Conservation (phyloP, 2,329 filamentous ascomycete genomes). For the Akanthomyces dipterigenus region DNA sequence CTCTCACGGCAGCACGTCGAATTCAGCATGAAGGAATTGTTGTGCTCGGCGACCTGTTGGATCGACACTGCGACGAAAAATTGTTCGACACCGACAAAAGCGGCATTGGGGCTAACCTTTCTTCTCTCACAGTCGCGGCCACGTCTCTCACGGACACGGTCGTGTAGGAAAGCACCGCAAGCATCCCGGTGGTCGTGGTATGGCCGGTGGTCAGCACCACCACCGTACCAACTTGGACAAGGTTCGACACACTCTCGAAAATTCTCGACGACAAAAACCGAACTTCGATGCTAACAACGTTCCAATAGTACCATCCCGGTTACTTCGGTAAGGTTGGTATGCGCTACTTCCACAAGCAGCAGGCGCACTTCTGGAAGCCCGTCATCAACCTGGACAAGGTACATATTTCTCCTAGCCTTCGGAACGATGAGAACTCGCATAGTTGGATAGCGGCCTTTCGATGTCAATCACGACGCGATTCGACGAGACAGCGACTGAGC, state of each 20-base stretch:
- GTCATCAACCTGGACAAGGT: constrained; percentile 99
- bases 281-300: constrained; percentile 22
- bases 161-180: constrained; percentile 99
- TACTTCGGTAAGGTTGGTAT: constrained; percentile 98
- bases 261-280: neutral
- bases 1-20: constrained; percentile 8
- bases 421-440: constrained; percentile 4
- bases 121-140: constrained; percentile 65
- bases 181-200: constrained; percentile 74
- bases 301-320: constrained; percentile 80
- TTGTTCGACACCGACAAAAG: constrained; percentile 8
- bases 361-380: constrained; percentile 97
- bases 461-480: neutral
- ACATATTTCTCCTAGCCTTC: constrained; percentile 20
- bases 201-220: constrained; percentile 98
- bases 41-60: constrained; percentile 9
- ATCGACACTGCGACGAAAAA: neutral
- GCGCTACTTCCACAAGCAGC: constrained; percentile 94
- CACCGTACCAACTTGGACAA: constrained; percentile 57
- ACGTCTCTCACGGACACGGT: constrained; percentile 97
- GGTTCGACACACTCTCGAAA: constrained; percentile 52
- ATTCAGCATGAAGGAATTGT: constrained; percentile 5
- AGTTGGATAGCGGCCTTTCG: neutral
- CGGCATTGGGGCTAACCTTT: constrained; percentile 23
- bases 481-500: neutral